Conservation (phyloP, 768 basidiomycete species). For the Mycena rebaudengoi region DNA sequence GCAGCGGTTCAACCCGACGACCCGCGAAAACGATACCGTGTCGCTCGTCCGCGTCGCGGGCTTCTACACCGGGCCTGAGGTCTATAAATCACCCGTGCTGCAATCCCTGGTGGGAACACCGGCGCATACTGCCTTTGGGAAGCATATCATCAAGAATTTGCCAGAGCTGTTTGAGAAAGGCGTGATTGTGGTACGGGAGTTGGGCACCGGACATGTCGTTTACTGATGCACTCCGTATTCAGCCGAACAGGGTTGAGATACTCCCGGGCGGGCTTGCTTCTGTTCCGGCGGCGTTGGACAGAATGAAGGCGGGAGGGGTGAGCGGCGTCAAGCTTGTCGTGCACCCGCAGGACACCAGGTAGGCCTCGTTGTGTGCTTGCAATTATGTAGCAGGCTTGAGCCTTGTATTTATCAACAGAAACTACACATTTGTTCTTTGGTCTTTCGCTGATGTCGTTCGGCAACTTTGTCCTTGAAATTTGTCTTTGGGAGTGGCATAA, state of each 20-base stretch:
- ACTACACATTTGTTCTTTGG: no score
- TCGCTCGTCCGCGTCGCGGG: background rate
- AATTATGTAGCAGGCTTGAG: no score
- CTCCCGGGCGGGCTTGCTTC: slow-evolving; percentile 52
- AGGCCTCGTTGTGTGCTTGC: background rate
- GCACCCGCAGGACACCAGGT: slow-evolving; percentile 24
- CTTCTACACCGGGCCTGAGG: slow-evolving; percentile 23
- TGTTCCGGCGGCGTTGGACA: slow-evolving; percentile 49
- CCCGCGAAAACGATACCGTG: background rate
- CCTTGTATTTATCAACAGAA: no score
- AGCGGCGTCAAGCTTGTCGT: slow-evolving; percentile 19
- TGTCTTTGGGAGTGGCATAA: no score
- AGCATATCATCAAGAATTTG: slow-evolving; percentile 29
- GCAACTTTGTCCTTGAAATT: no score
- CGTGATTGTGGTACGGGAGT: slow-evolving; percentile 39
- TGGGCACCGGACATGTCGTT: background rate
- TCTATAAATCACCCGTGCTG: slow-evolving; percentile 28
- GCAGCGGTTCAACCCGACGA: background rate
- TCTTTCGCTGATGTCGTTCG: no score
- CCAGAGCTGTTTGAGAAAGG: slow-evolving; percentile 42
- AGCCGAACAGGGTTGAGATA: slow-evolving; percentile 55
- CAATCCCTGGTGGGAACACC: slow-evolving; percentile 21
- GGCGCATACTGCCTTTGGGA: slow-evolving; percentile 30
- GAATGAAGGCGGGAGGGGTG: background rate
- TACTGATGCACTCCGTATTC: background rate